Evolutionary conservation across 2,329 filamentous ascomycete species (phyloP).

Genomic region (Coniochaeta sp.): DNA sequence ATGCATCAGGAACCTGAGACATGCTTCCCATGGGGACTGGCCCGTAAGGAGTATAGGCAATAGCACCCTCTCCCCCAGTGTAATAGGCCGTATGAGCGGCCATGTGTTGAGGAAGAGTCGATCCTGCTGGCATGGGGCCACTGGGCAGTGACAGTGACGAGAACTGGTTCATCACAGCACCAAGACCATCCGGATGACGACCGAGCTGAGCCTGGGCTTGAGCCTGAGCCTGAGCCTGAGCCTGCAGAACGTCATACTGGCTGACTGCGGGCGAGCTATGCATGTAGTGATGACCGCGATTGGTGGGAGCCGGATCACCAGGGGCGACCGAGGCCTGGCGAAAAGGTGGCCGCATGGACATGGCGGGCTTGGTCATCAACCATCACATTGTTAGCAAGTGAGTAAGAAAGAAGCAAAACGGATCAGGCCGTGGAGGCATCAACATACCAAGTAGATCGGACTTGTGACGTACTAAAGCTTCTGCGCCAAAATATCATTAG

Average conservation of each 20-base stretch:
- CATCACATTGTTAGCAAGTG: neutral
- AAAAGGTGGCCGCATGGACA: neutral
- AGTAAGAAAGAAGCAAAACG: neutral
- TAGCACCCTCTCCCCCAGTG: conserved; percentile 11
- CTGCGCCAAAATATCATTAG: neutral
- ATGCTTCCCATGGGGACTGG: conserved; percentile 9
- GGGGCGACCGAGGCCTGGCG: neutral
- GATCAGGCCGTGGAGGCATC: neutral
- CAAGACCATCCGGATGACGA: conserved; percentile 2
- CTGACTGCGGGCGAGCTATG: neutral
- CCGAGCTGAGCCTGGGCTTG: neutral
- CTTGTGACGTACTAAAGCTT: neutral
- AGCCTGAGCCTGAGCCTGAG: neutral
- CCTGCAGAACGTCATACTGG: neutral
- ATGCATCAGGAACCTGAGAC: conserved; percentile 5
- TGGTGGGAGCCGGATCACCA: neutral
- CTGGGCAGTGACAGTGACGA: conserved; percentile 15
- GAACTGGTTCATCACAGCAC: conserved; percentile 21
- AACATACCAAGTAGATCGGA: neutral
- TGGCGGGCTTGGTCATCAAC: neutral
- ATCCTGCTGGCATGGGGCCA: conserved; percentile 12
- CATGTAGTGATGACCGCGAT: neutral
- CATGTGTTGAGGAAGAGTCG: conserved; percentile 9
- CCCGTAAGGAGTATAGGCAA: conserved; percentile 13
- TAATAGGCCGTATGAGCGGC: conserved; percentile 14